Conservation (phyloP, 495 filamentous ascomycete species). For the Podospora bellae-mahoneyi region DNA sequence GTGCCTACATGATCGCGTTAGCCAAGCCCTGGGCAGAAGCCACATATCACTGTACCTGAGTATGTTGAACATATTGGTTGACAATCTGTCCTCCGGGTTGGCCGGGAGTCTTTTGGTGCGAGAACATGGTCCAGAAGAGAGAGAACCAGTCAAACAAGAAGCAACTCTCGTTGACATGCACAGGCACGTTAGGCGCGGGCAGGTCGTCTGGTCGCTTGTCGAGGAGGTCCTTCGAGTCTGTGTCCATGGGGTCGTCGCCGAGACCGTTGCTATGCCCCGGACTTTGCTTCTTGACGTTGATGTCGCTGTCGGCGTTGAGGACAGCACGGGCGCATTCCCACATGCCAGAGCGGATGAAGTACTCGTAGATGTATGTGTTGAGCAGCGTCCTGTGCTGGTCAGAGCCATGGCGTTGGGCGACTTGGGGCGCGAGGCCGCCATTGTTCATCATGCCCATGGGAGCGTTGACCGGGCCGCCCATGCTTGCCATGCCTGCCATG, state of each 20-base stretch:
- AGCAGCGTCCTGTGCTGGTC: conserved; percentile 48
- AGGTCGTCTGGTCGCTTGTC: conserved; percentile 76
- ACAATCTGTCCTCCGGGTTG: conserved; percentile 44
- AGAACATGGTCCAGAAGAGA: conserved; percentile 93
- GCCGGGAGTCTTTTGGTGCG: conserved; percentile 66
- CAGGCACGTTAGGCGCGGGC: conserved; percentile 66
- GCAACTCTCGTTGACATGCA: conserved; percentile 63
- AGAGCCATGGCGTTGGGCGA: not conserved
- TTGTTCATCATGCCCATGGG: conserved; percentile 73
- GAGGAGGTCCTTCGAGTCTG: conserved; percentile 71
- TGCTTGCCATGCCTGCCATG: conserved; percentile 56
- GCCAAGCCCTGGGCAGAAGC: not conserved
- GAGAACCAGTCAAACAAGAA: conserved; percentile 95
- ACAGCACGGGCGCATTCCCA: conserved; percentile 75
- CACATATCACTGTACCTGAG: conserved; percentile 59
- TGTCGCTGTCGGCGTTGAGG: conserved; percentile 56
- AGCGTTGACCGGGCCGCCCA: conserved; percentile 59
- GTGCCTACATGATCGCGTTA: conserved; percentile 44
- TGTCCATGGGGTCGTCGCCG: conserved; percentile 78
- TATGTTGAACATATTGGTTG: conserved; percentile 71
- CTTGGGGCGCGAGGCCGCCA: conserved; percentile 45
- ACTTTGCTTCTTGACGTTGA: conserved; percentile 55
- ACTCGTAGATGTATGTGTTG: conserved; percentile 97
- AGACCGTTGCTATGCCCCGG: conserved; percentile 67
- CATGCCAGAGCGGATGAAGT: conserved; percentile 80